A percentile compares a stretch with the other conserved stretches of the same genome.
Conservation (phyloP, 306 rosid genomes). For the Vigna unguiculata region DNA sequence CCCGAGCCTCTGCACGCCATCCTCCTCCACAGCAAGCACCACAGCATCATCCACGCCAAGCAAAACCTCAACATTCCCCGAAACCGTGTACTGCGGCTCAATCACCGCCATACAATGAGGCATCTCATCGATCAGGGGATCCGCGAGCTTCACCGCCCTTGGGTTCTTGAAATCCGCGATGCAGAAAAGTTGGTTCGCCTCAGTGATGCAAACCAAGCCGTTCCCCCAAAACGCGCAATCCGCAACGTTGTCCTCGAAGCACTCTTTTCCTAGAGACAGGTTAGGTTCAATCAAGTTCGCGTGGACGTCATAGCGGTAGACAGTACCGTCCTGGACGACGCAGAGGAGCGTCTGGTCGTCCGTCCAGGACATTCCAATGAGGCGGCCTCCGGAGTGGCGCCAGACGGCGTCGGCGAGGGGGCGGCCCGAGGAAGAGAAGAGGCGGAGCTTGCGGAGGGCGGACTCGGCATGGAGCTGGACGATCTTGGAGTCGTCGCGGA, state of each 20-base stretch:
- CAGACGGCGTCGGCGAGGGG: constrained; percentile 79
- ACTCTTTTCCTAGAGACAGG: constrained; percentile 82
- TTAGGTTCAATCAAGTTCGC: constrained; percentile 72
- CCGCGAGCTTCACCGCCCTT: constrained; percentile 65
- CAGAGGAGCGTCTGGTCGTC: constrained; percentile 84
- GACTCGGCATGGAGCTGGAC: constrained; percentile 97
- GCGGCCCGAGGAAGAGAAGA: constrained; percentile 79
- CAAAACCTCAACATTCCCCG: constrained; percentile 91
- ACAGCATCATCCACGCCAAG: constrained; percentile 71
- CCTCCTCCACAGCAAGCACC: constrained; percentile 89
- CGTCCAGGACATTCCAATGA: constrained; percentile 85
- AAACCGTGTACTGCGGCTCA: constrained; percentile 92
- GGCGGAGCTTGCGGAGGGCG: constrained; percentile 92
- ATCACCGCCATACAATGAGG: constrained; percentile 93
- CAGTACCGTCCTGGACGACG: constrained; percentile 91
- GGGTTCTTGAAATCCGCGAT: constrained; percentile 79
- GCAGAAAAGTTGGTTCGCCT: constrained; percentile 67
- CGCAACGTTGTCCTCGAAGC: constrained; percentile 84
- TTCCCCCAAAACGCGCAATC: constrained; percentile 92
- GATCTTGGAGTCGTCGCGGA: constrained; percentile 98
- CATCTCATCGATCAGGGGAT: constrained; percentile 76
- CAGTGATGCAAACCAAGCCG: constrained; percentile 85
- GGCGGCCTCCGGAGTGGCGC: constrained; percentile 86
- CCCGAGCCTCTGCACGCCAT: constrained; percentile 80
- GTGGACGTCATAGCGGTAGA: constrained; percentile 76